A percentile compares a stretch with the other conserved stretches of the same genome.
These are phyloP conservation scores for Alternaria brassicicola DNA, from an alignment of 2,329 filamentous ascomycete species.

Conservation along the genomic window DNA sequence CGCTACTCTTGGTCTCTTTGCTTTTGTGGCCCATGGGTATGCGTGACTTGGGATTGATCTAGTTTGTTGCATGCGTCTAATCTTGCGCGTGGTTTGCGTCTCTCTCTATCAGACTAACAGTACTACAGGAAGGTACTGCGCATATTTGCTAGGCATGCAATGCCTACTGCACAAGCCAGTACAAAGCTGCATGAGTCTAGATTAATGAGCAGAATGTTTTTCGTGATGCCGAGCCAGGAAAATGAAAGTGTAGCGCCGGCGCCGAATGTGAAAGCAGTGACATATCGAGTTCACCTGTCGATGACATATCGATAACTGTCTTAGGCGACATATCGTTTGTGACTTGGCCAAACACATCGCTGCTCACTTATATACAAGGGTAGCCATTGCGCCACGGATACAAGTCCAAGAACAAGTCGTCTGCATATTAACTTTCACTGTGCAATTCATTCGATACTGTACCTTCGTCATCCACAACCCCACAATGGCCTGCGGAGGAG, in stretches of 20 bases:
- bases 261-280: slow-evolving; percentile 13
- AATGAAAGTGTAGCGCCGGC: not conserved
- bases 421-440: not conserved
- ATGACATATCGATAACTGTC: not conserved
- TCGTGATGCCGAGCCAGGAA: not conserved
- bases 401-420: too few species aligned
- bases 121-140: not conserved
- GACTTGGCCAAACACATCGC: not conserved
- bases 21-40: not conserved
- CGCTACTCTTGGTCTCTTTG: not conserved
- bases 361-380: not conserved
- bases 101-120: not conserved
- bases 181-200: not conserved
- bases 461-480: not conserved
- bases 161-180: too few species aligned
- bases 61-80: not conserved
- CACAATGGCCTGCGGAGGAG: slow-evolving; percentile 24
- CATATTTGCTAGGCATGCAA: not conserved
- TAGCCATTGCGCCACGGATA: not conserved
- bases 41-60: not conserved
- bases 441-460: not conserved
- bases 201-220: not conserved
- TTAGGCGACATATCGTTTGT: slow-evolving; percentile 20
- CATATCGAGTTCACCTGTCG: slow-evolving; percentile 14
- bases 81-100: not conserved